These are phyloP conservation scores for Chalaropsis thielavioides DNA, from an alignment of 2,329 filamentous ascomycete genomes.

Conservation along the genomic window DNA sequence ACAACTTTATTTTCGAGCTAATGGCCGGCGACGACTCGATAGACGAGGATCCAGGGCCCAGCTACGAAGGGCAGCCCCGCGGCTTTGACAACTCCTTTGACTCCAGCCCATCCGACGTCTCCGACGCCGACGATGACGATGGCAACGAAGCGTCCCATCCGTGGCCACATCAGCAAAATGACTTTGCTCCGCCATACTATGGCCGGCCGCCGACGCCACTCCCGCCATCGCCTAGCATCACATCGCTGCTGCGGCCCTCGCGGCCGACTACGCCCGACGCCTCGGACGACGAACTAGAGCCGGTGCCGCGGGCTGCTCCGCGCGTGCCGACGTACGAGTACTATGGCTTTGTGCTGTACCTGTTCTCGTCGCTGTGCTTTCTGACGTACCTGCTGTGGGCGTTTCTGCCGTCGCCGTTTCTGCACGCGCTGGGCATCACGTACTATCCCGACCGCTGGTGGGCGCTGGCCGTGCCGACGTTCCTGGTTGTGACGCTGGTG, in stretches of 20 bases:
- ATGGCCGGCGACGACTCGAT: constrained; percentile 3
- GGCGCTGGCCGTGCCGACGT: constrained; percentile 82
- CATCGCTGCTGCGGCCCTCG: constrained; percentile 76
- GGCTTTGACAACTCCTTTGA: constrained; percentile 2
- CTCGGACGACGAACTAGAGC: constrained; percentile 70
- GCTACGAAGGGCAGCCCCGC: neutral
- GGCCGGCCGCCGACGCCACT: constrained; percentile 90
- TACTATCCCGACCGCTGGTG: constrained; percentile 98
- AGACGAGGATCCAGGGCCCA: neutral
- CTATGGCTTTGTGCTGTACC: constrained; percentile 94
- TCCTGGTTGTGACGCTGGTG: constrained; percentile 71
- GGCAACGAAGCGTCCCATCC: constrained; percentile 26
- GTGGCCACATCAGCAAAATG: constrained; percentile 37
- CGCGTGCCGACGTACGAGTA: constrained; percentile 99
- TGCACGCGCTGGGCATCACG: constrained; percentile 84
- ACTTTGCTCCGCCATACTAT: constrained; percentile 78
- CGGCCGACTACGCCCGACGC: constrained; percentile 88
- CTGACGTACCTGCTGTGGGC: constrained; percentile 63
- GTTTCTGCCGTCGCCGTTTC: constrained; percentile 79
- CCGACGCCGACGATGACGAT: neutral
- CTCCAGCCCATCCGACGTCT: constrained; percentile 1
- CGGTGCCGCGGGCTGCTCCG: constrained; percentile 68
- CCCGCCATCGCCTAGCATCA: constrained; percentile 82
- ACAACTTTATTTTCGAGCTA: constrained; percentile 4
- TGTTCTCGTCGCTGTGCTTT: constrained; percentile 74